Evolutionary conservation across 2,329 filamentous ascomycete genomes (phyloP).

Genomic region (Scedosporium apiospermum): DNA sequence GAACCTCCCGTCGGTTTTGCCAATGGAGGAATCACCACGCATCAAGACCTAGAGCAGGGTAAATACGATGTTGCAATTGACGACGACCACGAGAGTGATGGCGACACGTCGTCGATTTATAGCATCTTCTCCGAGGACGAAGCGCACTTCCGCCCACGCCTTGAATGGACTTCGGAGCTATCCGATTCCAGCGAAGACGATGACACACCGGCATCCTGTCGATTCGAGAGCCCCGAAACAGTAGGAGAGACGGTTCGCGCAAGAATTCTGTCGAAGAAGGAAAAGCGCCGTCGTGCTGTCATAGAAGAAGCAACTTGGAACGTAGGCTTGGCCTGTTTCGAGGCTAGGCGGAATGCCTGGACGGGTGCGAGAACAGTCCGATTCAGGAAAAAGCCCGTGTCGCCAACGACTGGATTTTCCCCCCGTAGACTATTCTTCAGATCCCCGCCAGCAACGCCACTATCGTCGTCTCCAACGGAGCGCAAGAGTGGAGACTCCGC

Average conservation of each 20-base stretch:
- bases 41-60: background rate
- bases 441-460: constrained; percentile 23
- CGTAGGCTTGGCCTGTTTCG: constrained; percentile 70
- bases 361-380: constrained; percentile 61
- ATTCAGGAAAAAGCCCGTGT: constrained; percentile 36
- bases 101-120: constrained; percentile 41
- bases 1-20: background rate
- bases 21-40: background rate
- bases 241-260: constrained; percentile 32
- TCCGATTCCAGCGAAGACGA: constrained; percentile 41
- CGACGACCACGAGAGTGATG: constrained; percentile 31
- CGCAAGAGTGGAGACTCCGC: constrained; percentile 21
- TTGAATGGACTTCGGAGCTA: constrained; percentile 42
- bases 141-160: constrained; percentile 37
- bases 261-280: constrained; percentile 37
- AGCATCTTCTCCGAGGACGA: constrained; percentile 48
- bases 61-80: background rate
- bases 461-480: constrained; percentile 12
- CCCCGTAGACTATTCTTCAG: constrained; percentile 42
- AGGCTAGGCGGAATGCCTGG: constrained; percentile 72
- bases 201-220: constrained; percentile 30
- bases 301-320: constrained; percentile 69
- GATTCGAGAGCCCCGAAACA: constrained; percentile 40
- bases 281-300: constrained; percentile 45
- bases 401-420: constrained; percentile 30